Evolutionary conservation across 2,329 filamentous ascomycete species (phyloP), one percentile per base, ranked within the genome.

Genomic region (Botrytis squamosa): DNA sequence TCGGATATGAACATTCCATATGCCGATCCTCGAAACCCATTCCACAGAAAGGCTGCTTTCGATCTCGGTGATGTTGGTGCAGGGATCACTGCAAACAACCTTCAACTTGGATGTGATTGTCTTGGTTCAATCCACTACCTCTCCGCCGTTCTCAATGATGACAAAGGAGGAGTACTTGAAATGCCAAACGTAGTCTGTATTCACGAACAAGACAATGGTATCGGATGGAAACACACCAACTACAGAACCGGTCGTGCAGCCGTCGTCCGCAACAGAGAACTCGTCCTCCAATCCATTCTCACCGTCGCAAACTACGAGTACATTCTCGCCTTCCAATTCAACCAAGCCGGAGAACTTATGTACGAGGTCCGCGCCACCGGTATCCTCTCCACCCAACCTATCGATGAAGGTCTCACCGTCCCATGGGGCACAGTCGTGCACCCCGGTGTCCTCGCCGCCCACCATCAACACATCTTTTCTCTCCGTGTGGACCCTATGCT

Each of bases 401-500:
- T 92, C 76, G 90, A 92, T 74, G 87, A 91, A 74, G 89, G 88
- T 22, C 81, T 90, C 69, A 86, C 87, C 20, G 89, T 92, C 5
- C 87, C 88, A 3, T 92, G 88, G 84, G 91, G 90, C 49, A 93
- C 90, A 0, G 87, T 92, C 59, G 90, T 93, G 8, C 89, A 91
- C 74, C 90, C 90, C 0, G 90, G 91, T 62, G 90, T 91, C 25
- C 87, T 93, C 49, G 91, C 90, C 3, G 84, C 85, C 0, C 89
- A 92, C 82, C 92, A 94, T 79, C 92, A 95, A 80, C 92, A 94
- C 82, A 92, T 94, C 81, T 93, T 95, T 83, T 90, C 87, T 5
- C 84, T 91, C 8, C 87, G 89, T 14, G 84, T 91, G 20, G 89
- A 91, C 78, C 89, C 89, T n/a, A 87, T 87, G 76, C 83, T 90